These are phyloP conservation scores for Xylaria hypoxylon DNA, from an alignment of 2,329 filamentous ascomycete genomes.

Conservation along the genomic window DNA sequence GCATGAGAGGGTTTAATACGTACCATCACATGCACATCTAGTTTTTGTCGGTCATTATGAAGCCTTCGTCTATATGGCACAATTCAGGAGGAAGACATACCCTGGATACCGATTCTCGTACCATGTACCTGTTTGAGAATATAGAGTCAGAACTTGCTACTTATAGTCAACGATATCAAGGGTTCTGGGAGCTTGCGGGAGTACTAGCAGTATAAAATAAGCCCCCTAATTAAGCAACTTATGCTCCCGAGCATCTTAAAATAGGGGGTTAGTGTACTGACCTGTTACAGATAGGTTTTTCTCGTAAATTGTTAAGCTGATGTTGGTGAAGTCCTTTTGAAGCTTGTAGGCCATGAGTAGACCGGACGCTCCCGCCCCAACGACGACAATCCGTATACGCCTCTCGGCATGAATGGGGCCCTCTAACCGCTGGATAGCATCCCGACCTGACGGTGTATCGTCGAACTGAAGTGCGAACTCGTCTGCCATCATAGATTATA, in stretches of 20 bases:
- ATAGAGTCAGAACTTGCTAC: no score
- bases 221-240: no score
- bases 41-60: background rate
- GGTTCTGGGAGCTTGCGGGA: no score
- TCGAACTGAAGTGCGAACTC: constrained; percentile 19
- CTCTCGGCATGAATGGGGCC: constrained; percentile 33
- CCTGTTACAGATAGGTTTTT: constrained; percentile 60
- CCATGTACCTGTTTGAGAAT: constrained; percentile 56
- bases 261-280: no score
- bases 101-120: constrained; percentile 62
- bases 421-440: constrained; percentile 22
- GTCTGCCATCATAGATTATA: constrained; percentile 20
- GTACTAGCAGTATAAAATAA: no score
- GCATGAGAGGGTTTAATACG: no score
- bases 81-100: constrained; percentile 39
- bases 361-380: constrained; percentile 36
- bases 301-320: constrained; percentile 55
- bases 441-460: constrained; percentile 16
- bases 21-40: constrained; percentile 59
- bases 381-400: constrained; percentile 21
- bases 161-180: no score
- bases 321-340: constrained; percentile 34
- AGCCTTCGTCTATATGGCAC: background rate
- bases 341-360: constrained; percentile 34
- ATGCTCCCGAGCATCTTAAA: no score